Base-by-base conservation (phyloP, 148 eudicot species). In the Bassia scoparia region DNA sequence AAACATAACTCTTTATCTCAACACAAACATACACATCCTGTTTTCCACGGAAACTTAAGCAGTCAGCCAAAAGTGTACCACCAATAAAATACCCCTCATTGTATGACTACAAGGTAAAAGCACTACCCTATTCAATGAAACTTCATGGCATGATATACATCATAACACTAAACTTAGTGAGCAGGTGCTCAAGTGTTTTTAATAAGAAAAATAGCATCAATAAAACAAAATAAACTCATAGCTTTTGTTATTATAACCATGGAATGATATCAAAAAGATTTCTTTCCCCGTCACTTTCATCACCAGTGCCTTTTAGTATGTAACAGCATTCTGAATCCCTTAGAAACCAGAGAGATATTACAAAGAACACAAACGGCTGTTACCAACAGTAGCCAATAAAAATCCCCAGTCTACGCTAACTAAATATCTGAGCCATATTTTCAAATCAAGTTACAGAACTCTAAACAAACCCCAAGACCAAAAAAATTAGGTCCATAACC, bases 381-480 rank as follows among this genome's bases (percentile, higher is more conserved):
- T 44, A 44, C 52, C 61, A 20, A 5, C 38, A 64, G 34, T 27
- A 74, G 6, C 26, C 49, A 54, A 52, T n/a, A 64, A 34, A 30
- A 3, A 66, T 54, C 53, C 50, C 18, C 38, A 65, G 7, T 29
- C 15, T 53, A 52, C 71, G 26, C 37, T 65, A 35, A 49, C 9
- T 55, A 12, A 0, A 29, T 4, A 33, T 34, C 27, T 41, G 13
- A 70, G 53, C 58, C 43, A 26, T 1, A 44, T 38, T 38, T 41
- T 41, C 46, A 64, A 23, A 38, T 41, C 29, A 64, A 20, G 48
- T 53, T 3, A 27, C 48, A 26, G 49, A 54, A 37, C 53, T 38
- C 70, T 66, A 54, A 66, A 53, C 63, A 24, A 41, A 37, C 50
- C 53, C 29, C 27, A 66, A 72, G 24, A 24, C 54, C 64, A n/a